Conservation (phyloP, 495 filamentous ascomycete species). For the Cairneyella variabilis region DNA sequence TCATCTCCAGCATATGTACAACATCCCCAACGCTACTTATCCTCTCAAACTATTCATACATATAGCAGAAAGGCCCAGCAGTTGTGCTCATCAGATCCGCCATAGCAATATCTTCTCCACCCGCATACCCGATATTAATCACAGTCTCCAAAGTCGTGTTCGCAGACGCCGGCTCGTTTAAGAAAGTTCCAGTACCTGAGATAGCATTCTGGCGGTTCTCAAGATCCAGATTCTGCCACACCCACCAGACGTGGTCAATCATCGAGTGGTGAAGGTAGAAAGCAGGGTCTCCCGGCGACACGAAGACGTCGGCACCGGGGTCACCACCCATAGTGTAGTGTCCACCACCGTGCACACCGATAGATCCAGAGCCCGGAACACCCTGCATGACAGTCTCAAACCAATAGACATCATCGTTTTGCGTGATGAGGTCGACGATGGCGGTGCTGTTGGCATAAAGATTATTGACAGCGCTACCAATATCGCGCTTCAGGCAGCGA, state of each 20-base stretch:
- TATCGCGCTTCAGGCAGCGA: slow-evolving; percentile 64
- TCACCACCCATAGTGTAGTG: slow-evolving; percentile 20
- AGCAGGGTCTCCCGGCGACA: too few relatives aligned
- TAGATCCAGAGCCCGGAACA: neutral
- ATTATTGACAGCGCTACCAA: slow-evolving; percentile 44
- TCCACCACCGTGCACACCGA: slow-evolving; percentile 16
- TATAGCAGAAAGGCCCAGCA: slow-evolving; percentile 19
- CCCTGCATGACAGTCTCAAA: slow-evolving; percentile 14
- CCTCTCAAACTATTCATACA: too few relatives aligned
- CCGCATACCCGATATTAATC: slow-evolving; percentile 6
- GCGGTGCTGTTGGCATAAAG: slow-evolving; percentile 21
- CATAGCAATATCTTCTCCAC: neutral
- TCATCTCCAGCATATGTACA: too few relatives aligned
- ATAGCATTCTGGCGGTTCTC: slow-evolving; percentile 40
- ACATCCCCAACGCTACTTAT: too few relatives aligned
- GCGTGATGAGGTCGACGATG: slow-evolving; percentile 1
- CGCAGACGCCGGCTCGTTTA: slow-evolving; percentile 39
- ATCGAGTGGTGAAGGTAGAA: slow-evolving; percentile 40
- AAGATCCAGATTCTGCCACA: slow-evolving; percentile 51
- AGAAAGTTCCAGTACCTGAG: slow-evolving; percentile 52
- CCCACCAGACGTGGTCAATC: slow-evolving; percentile 18
- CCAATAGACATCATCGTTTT: slow-evolving; percentile 7
- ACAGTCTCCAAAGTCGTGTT: slow-evolving; percentile 26
- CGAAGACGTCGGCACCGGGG: slow-evolving; percentile 44
- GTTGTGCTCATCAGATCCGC: slow-evolving; percentile 17